Percentiles rank a stretch among this genome's conserved stretches.
phyloP scores from a whole-genome alignment of 2,329 filamentous ascomycete genomes.

The Xylariales sp. region DNA sequence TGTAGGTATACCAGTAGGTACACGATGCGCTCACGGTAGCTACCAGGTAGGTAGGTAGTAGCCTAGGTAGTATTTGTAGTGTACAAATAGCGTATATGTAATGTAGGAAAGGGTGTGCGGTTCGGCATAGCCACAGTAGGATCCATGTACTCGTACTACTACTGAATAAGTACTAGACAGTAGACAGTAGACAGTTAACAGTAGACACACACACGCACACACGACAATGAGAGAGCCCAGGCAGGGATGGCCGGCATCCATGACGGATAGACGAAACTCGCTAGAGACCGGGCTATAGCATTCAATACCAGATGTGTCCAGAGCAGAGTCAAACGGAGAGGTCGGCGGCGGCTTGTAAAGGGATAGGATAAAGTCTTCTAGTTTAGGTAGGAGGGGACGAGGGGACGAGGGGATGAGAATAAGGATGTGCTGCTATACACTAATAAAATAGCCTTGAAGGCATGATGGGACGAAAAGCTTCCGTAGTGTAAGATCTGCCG shows the following conservation, averaged over 20 bases:
- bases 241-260: slow-evolving; percentile 30
- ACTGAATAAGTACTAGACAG: too few relatives aligned
- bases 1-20: slow-evolving; percentile 13
- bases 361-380: neutral
- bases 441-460: slow-evolving; percentile 2
- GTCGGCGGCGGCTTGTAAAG: neutral
- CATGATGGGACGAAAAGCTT: slow-evolving; percentile 35
- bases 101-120: too few relatives aligned
- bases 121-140: slow-evolving; percentile 2
- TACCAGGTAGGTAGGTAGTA: too few relatives aligned
- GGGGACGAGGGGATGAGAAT: too few relatives aligned
- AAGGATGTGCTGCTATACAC: neutral
- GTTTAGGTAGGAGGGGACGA: neutral
- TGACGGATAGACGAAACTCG: slow-evolving; percentile 16
- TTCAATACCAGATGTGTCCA: slow-evolving; percentile 8
- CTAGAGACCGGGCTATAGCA: slow-evolving; percentile 18
- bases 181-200: too few relatives aligned
- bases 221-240: slow-evolving; percentile 6
- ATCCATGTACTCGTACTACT: too few relatives aligned
- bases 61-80: neutral
- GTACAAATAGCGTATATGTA: too few relatives aligned
- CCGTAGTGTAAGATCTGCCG: slow-evolving; percentile 34
- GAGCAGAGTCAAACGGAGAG: slow-evolving; percentile 7
- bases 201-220: too few relatives aligned
- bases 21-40: neutral